A percentile compares a stretch with the other conserved stretches of the same genome.
These are phyloP conservation scores for Entoloma clypeatum DNA, from an alignment of 1,284 basidiomycete species.

Conservation along the genomic window DNA sequence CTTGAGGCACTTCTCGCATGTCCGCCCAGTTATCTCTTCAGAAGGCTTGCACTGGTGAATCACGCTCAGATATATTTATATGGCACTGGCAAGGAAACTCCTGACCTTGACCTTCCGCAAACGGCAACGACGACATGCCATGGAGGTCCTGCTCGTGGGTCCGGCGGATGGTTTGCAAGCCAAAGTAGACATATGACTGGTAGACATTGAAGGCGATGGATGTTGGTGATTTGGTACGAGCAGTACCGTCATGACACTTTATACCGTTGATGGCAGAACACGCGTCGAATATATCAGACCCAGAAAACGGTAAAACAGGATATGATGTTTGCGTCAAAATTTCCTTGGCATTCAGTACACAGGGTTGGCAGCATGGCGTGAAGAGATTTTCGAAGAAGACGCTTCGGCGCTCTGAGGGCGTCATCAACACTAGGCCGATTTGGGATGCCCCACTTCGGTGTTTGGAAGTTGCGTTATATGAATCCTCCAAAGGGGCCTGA, in stretches of 20 bases:
- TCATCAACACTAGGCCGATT: background rate
- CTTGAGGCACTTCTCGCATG: conserved; percentile 18
- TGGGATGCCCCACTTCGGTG: background rate
- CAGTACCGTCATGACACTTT: no score
- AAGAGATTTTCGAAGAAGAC: no score
- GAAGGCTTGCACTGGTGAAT: conserved; percentile 25
- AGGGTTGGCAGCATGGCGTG: no score
- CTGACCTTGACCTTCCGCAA: conserved; percentile 49
- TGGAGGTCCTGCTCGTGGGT: conserved; percentile 38
- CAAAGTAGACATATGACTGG: background rate
- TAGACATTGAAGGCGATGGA: conserved; percentile 1
- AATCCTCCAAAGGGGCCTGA: no score
- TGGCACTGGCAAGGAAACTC: conserved; percentile 1
- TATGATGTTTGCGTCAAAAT: no score
- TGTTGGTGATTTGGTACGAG: no score
- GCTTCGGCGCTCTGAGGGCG: conserved; percentile 6
- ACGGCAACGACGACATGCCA: conserved; percentile 53
- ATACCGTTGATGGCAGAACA: no score
- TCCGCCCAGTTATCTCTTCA: conserved; percentile 1
- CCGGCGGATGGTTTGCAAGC: background rate
- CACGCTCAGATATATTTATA: conserved; percentile 2
- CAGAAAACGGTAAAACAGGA: no score
- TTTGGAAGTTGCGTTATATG: background rate
- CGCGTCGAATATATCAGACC: no score
- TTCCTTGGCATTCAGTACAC: no score